Percentiles rank a stretch among this genome's conserved stretches.
Evolutionary conservation across 192 early-diverging fungal species (phyloP).

Genomic region (Cetraspora pellucida): DNA sequence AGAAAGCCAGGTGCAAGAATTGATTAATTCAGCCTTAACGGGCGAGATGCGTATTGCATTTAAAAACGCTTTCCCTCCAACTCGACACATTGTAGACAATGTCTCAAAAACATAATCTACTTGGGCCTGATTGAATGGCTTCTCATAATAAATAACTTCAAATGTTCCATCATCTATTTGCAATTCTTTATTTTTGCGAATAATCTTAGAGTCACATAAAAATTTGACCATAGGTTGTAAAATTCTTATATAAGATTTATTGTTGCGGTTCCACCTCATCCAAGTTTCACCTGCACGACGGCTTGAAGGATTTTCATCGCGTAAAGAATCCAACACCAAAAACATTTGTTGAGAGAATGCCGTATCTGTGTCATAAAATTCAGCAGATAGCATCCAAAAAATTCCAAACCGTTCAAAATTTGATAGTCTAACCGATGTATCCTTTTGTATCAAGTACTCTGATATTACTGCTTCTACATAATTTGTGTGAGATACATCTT

Average conservation of each 20-base stretch:
- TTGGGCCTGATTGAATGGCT: conserved; percentile 68
- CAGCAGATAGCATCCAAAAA: conserved; percentile 69
- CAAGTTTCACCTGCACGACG: conserved; percentile 68
- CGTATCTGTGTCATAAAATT: conserved; percentile 41
- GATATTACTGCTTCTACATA: conserved; percentile 67
- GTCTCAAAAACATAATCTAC: conserved; percentile 68
- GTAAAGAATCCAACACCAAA: conserved; percentile 73
- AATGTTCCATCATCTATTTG: conserved; percentile 46
- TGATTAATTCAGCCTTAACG: conserved; percentile 8
- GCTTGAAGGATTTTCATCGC: conserved; percentile 54
- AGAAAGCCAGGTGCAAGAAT: conserved; percentile 2
- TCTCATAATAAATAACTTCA: conserved; percentile 52
- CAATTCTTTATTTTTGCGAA: conserved; percentile 26
- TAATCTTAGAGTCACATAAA: conserved; percentile 51
- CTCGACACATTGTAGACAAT: conserved; percentile 50
- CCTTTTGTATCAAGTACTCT: conserved; percentile 48
- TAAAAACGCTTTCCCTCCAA: conserved; percentile 59
- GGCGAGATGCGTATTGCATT: conserved; percentile 47
- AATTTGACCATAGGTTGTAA: conserved; percentile 61
- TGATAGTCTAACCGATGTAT: conserved; percentile 38
- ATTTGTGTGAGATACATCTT: conserved; percentile 51
- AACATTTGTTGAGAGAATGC: conserved; percentile 78
- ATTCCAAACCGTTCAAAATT: conserved; percentile 68
- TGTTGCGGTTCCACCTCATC: conserved; percentile 59
- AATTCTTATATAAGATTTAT: conserved; percentile 60